phyloP scores from a whole-genome alignment of 2,329 filamentous ascomycete species.

The Uncinocarpus reesii region DNA sequence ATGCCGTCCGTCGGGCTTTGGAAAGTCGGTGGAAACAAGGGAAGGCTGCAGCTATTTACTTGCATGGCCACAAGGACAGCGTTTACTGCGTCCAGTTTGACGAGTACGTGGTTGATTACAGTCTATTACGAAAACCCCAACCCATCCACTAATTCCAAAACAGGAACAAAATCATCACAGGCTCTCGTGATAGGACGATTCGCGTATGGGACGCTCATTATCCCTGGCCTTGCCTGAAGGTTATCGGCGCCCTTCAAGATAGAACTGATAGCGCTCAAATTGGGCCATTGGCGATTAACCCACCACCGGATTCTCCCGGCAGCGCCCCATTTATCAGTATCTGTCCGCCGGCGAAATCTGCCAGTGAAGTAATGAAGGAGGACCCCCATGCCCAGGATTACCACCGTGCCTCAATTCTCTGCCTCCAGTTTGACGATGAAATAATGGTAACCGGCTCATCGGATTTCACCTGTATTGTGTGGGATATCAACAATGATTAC shows the following conservation, averaged over 20 bases:
- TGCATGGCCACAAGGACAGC: slow-evolving; percentile 88
- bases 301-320: slow-evolving; percentile 32
- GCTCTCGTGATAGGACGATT: slow-evolving; percentile 89
- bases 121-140: neutral
- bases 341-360: slow-evolving; percentile 42
- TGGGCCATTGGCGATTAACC: slow-evolving; percentile 46
- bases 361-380: slow-evolving; percentile 43
- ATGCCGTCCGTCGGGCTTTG: slow-evolving; percentile 63
- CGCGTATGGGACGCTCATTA: slow-evolving; percentile 93
- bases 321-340: slow-evolving; percentile 40
- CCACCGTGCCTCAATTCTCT: slow-evolving; percentile 87
- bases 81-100: slow-evolving; percentile 98
- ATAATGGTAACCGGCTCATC: slow-evolving; percentile 94
- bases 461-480: slow-evolving; percentile 82
- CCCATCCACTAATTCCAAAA: neutral
- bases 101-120: slow-evolving; percentile 61
- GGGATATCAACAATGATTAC: slow-evolving; percentile 71
- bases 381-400: slow-evolving; percentile 42
- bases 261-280: slow-evolving; percentile 25
- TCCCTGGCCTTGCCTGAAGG: slow-evolving; percentile 63
- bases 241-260: slow-evolving; percentile 63
- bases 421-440: slow-evolving; percentile 83
- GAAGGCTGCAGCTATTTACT: slow-evolving; percentile 70
- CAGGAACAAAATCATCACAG: slow-evolving; percentile 89
- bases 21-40: slow-evolving; percentile 70